A percentile compares a stretch with the other conserved stretches of the same genome.
Conservation (phyloP, 2,329 filamentous ascomycete genomes). For the Aspergillus flavus region DNA sequence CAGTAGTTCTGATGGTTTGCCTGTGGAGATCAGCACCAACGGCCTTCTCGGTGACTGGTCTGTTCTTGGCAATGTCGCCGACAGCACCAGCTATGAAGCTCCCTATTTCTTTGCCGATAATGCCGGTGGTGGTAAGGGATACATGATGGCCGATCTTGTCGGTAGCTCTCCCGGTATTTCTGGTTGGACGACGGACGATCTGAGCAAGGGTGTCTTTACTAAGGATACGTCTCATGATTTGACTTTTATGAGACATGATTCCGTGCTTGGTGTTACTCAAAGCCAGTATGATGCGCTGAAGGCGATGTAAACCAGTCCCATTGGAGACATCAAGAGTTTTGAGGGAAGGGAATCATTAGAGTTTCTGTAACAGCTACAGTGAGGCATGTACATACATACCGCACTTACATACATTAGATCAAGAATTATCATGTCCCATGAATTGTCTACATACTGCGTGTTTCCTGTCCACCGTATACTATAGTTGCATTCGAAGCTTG, state of each 20-base stretch:
- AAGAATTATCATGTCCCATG: too few relatives aligned
- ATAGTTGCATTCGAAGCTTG: too few relatives aligned
- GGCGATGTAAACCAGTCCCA: neutral
- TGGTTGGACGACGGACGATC: constrained; percentile 14
- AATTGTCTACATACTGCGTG: too few relatives aligned
- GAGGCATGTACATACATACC: neutral
- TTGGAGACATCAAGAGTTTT: fast-evolving
- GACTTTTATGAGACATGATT: constrained; percentile 17
- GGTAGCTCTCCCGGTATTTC: constrained; percentile 12
- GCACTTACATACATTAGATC: too few relatives aligned
- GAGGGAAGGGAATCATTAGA: neutral
- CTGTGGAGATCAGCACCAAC: constrained; percentile 14
- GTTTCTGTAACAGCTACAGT: neutral
- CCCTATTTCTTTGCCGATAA: constrained; percentile 22
- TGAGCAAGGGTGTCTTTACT: constrained; percentile 6
- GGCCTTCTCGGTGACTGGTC: constrained; percentile 19
- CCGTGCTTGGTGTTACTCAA: constrained; percentile 13
- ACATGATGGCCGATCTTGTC: constrained; percentile 14
- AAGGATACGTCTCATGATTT: constrained; percentile 9
- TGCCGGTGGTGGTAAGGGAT: constrained; percentile 10
- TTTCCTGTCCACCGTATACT: too few relatives aligned
- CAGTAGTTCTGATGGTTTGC: constrained; percentile 3
- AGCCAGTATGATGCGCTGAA: constrained; percentile 19
- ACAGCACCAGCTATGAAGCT: constrained; percentile 15
- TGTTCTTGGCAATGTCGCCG: constrained; percentile 4